Percentiles rank a stretch among this genome's conserved stretches.
phyloP scores from a whole-genome alignment of 2,329 filamentous ascomycete species.

The Colletotrichum paranaense region DNA sequence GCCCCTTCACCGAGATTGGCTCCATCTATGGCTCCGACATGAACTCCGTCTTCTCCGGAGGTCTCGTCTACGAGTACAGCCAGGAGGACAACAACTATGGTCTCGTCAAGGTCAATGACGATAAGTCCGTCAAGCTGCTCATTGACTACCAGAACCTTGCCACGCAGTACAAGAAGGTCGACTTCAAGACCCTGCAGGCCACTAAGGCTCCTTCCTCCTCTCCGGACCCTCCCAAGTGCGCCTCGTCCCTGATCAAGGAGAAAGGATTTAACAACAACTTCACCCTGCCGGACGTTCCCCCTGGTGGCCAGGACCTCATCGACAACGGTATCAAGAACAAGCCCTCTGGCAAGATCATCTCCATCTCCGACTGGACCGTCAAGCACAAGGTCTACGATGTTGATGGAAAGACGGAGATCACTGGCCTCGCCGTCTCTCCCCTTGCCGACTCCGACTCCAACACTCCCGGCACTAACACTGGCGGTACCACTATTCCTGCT shows the following conservation, averaged over 20 bases:
- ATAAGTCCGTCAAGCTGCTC: constrained; percentile 68
- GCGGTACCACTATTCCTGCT: constrained; percentile 31
- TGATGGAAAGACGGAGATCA: constrained; percentile 52
- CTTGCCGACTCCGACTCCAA: constrained; percentile 58
- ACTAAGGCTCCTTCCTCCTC: constrained; percentile 66
- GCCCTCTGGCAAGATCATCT: constrained; percentile 74
- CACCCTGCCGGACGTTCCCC: constrained; percentile 76
- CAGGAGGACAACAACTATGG: constrained; percentile 76
- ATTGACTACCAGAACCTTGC: constrained; percentile 80
- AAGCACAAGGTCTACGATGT: constrained; percentile 53
- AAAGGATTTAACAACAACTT: constrained; percentile 82
- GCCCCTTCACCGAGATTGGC: constrained; percentile 80
- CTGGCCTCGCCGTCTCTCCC: constrained; percentile 59
- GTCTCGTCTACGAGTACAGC: constrained; percentile 84
- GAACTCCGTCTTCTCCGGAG: constrained; percentile 76
- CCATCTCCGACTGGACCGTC: constrained; percentile 73
- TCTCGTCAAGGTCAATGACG: constrained; percentile 70
- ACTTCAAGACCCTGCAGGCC: constrained; percentile 75
- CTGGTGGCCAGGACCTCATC: constrained; percentile 78
- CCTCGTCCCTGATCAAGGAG: constrained; percentile 72
- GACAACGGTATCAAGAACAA: constrained; percentile 77
- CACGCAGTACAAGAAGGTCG: constrained; percentile 78
- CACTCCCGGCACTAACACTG: constrained; percentile 55
- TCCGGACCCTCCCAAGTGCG: constrained; percentile 71
- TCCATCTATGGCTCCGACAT: constrained; percentile 79